Base-by-base conservation (phyloP, 495 filamentous ascomycete genomes). In the Aspergillus baeticus region DNA sequence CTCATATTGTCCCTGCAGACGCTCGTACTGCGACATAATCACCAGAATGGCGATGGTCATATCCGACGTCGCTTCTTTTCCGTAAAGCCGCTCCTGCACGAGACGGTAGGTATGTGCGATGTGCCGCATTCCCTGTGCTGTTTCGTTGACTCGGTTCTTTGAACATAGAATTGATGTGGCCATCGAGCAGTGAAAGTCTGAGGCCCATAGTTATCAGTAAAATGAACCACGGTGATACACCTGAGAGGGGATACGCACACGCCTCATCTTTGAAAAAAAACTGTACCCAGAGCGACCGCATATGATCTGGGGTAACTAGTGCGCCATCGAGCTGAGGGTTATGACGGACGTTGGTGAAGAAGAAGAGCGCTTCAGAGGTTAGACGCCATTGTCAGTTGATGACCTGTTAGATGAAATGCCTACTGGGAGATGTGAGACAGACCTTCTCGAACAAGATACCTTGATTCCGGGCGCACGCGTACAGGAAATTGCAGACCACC, bases 181-280 rank as follows among this genome's bases (percentile, higher is more conserved):
- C 1, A 50, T 18, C 14, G 34, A 50, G 47, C 47, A 50, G 34
- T 50, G 47, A 21, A 50, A 50, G 34, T 50, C 47, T 50, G 13
- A n/a, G 31, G 14, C 10, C 6, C 4, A 10, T 14, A 22, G 14
- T 50, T 7, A 17, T 15, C 29, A 13, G 26, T 20, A 10, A 14
- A 17, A 47, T 4, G 1, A 34, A 34, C 3, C 17, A 47, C 3
- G 1, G 14, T 3, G 17, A 17, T 14, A 34, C 18, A 35, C 2
- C 2, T 18, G 31, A 6, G 2, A 18, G 6, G 42, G 20, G 34
- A 22, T 15, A 50, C 33, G 11, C 20, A 50, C 47, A 50, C 37
- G 47, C 47, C 47, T 50, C 47, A 11, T 50, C 47, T 3, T 37
- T 3, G 23, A 50, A 50, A 18, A 50, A 26, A 38, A 38, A 50